phyloP scores from a whole-genome alignment of 2,329 filamentous ascomycete genomes.

The Pestalotiopsis sp. region DNA sequence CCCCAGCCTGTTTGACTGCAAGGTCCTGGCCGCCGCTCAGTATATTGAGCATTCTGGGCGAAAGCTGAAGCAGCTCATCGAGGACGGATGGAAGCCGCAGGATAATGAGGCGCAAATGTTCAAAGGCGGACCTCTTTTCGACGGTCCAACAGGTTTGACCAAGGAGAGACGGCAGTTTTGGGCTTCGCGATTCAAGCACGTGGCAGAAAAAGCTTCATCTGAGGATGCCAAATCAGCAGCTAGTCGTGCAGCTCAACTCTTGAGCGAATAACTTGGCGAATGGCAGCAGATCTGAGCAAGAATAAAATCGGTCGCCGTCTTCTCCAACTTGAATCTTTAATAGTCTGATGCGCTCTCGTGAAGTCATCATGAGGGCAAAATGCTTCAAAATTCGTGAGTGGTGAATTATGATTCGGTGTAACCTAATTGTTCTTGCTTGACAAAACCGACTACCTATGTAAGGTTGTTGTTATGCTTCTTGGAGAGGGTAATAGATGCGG shows the following conservation, averaged over 20 bases:
- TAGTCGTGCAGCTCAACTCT: conserved; percentile 27
- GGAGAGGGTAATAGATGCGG: background rate
- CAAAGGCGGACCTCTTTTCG: conserved; percentile 26
- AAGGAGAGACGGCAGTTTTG: conserved; percentile 31
- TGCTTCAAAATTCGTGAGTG: too few relatives aligned
- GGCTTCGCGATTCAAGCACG: conserved; percentile 25
- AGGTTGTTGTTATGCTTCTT: background rate
- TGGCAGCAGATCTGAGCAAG: background rate
- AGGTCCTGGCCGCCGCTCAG: conserved; percentile 26
- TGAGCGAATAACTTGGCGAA: conserved; percentile 25
- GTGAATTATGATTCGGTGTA: too few relatives aligned
- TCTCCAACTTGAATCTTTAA: too few relatives aligned
- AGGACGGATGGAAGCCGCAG: conserved; percentile 21
- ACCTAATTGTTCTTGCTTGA: too few relatives aligned
- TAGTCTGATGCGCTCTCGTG: too few relatives aligned
- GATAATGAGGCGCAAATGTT: conserved; percentile 22
- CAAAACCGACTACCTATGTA: background rate
- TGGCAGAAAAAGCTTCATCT: conserved; percentile 20
- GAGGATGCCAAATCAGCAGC: conserved; percentile 24
- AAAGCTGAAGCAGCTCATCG: conserved; percentile 23
- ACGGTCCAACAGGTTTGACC: conserved; percentile 23
- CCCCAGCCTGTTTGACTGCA: conserved; percentile 19
- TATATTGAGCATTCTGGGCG: conserved; percentile 32
- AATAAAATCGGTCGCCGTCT: background rate
- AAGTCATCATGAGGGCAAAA: too few relatives aligned